Evolutionary conservation across 2,329 filamentous ascomycete genomes (phyloP).

Genomic region (Cercospora berteroae): DNA sequence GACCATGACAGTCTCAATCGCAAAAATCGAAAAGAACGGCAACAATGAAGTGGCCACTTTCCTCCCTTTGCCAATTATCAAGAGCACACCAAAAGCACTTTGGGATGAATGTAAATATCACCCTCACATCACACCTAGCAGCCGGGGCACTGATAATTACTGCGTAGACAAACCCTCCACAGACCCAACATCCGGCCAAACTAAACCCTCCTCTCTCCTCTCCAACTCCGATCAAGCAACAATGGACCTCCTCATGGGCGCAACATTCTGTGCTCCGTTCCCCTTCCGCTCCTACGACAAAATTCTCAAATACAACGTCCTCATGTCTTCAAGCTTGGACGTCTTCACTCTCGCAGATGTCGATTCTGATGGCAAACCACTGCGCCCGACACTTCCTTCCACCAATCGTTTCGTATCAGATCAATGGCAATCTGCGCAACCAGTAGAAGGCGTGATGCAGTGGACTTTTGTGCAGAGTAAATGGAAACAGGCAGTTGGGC

Average conservation of each 20-base stretch:
- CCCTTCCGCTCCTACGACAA: constrained; percentile 1
- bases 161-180: neutral
- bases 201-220: neutral
- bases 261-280: neutral
- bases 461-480: neutral
- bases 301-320: constrained; percentile 5
- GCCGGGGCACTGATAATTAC: neutral
- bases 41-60: neutral
- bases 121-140: too few species aligned
- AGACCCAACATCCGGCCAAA: neutral
- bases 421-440: neutral
- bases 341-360: constrained; percentile 3
- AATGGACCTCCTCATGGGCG: neutral
- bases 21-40: neutral
- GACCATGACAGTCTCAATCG: neutral
- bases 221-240: neutral
- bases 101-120: neutral
- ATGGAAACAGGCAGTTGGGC: neutral
- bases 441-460: neutral
- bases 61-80: neutral
- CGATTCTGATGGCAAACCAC: neutral
- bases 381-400: neutral
- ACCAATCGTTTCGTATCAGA: neutral
- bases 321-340: neutral
- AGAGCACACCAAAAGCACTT: neutral